These are phyloP conservation scores for Aphanomyces stellatus DNA, from an alignment of 352 stramenopile genomes.

Conservation along the genomic window DNA sequence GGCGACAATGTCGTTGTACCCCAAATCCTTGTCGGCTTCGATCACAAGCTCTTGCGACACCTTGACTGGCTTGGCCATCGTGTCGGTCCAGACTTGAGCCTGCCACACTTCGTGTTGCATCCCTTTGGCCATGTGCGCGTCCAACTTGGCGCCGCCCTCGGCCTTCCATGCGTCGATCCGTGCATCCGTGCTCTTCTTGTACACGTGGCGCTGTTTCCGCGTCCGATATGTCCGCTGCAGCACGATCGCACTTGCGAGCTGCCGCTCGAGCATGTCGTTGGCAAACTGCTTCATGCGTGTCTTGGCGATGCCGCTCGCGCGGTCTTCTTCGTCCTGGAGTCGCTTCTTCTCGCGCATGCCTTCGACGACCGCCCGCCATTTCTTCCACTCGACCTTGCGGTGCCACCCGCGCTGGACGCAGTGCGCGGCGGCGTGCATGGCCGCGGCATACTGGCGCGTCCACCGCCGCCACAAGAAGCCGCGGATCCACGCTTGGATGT, in stretches of 20 bases:
- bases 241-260: slow-evolving; percentile 30
- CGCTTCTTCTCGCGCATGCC: slow-evolving; percentile 34
- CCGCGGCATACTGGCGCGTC: slow-evolving; percentile 24
- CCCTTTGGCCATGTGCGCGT: slow-evolving; percentile 24
- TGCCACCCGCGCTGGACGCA: slow-evolving; percentile 56
- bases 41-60: slow-evolving; percentile 41
- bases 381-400: slow-evolving; percentile 39
- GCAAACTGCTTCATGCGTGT: slow-evolving; percentile 55
- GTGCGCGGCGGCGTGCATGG: slow-evolving; percentile 27
- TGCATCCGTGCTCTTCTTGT: slow-evolving; percentile 28
- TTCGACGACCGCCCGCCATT: slow-evolving; percentile 44
- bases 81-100: slow-evolving; percentile 58
- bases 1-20: slow-evolving; percentile 35
- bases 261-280: slow-evolving; percentile 35
- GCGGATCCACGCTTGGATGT: slow-evolving; percentile 52
- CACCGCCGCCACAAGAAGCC: slow-evolving; percentile 29
- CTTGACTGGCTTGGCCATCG: slow-evolving; percentile 38
- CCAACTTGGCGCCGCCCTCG: slow-evolving; percentile 32
- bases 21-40: slow-evolving; percentile 34
- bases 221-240: slow-evolving; percentile 62
- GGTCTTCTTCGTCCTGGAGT: slow-evolving; percentile 50
- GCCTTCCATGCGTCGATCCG: slow-evolving; percentile 22
- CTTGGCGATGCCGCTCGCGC: slow-evolving; percentile 41
- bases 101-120: slow-evolving; percentile 50
- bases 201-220: slow-evolving; percentile 47